These are phyloP conservation scores for Cytospora leucostoma DNA, from an alignment of 2,329 filamentous ascomycete genomes.

Conservation along the genomic window DNA sequence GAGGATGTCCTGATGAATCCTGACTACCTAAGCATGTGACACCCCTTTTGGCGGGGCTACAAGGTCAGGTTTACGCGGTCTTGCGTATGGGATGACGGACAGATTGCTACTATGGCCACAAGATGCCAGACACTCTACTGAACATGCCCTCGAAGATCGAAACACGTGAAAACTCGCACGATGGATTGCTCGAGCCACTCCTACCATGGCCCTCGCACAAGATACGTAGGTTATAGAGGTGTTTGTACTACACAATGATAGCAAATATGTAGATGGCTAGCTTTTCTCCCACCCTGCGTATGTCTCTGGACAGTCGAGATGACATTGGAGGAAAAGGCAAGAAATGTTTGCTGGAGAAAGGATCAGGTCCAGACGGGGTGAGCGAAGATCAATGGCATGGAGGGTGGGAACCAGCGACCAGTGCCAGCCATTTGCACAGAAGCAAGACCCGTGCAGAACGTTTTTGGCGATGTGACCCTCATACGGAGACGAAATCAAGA, in stretches of 20 bases:
- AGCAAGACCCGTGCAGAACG: neutral
- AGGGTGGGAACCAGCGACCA: neutral
- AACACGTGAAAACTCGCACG: neutral
- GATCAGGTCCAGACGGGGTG: too few species aligned
- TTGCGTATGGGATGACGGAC: neutral
- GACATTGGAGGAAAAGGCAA: neutral
- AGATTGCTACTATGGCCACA: neutral
- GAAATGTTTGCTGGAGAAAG: too few species aligned
- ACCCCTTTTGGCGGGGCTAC: neutral
- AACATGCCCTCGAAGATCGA: neutral
- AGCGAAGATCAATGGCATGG: too few species aligned
- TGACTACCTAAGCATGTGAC: neutral
- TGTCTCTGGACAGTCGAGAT: neutral
- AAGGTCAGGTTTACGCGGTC: neutral
- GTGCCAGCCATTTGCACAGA: neutral
- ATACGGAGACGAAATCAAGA: neutral
- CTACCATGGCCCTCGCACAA: neutral
- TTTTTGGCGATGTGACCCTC: neutral
- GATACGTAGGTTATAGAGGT: neutral
- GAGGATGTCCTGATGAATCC: neutral
- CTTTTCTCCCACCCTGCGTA: neutral
- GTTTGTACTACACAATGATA: neutral
- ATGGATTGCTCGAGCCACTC: neutral
- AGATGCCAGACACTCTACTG: too few species aligned
- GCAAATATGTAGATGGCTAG: neutral